Evolutionary conservation across 2,329 filamentous ascomycete species (phyloP).

Genomic region (Penicillium sp.): DNA sequence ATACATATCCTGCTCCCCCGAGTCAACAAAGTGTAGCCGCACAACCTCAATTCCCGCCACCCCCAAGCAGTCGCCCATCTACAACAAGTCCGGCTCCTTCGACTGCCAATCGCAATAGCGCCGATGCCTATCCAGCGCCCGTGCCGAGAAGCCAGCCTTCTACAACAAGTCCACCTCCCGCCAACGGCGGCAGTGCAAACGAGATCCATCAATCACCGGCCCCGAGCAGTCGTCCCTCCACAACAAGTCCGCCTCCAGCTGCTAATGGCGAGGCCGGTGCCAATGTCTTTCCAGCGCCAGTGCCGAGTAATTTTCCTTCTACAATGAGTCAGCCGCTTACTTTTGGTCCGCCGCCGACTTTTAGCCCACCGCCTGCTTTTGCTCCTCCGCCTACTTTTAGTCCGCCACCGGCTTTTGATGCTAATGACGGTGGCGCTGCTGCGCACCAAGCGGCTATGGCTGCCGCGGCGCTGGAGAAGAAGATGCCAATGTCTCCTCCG

Average conservation of each 20-base stretch:
- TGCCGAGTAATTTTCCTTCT: not conserved
- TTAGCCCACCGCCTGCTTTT: constrained; percentile 11
- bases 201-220: not conserved
- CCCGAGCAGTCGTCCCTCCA: not conserved
- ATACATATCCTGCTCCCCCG: constrained; percentile 13
- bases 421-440: not conserved
- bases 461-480: constrained; percentile 89
- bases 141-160: constrained; percentile 1
- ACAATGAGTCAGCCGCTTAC: not conserved
- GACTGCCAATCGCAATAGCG: not conserved
- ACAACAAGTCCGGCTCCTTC: constrained; percentile 2
- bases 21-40: not conserved
- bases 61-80: constrained; percentile 5
- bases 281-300: not conserved
- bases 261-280: not conserved
- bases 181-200: not conserved
- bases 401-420: constrained; percentile 14
- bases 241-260: constrained; percentile 7
- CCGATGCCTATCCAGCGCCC: not conserved
- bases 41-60: constrained; percentile 8
- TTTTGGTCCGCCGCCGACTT: not conserved
- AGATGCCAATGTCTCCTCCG: constrained; percentile 51
- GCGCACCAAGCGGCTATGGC: constrained; percentile 57
- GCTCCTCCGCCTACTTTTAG: constrained; percentile 6
- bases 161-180: constrained; percentile 5